phyloP scores from a whole-genome alignment of 148 eudicot genomes.

The Cornus suecica region DNA sequence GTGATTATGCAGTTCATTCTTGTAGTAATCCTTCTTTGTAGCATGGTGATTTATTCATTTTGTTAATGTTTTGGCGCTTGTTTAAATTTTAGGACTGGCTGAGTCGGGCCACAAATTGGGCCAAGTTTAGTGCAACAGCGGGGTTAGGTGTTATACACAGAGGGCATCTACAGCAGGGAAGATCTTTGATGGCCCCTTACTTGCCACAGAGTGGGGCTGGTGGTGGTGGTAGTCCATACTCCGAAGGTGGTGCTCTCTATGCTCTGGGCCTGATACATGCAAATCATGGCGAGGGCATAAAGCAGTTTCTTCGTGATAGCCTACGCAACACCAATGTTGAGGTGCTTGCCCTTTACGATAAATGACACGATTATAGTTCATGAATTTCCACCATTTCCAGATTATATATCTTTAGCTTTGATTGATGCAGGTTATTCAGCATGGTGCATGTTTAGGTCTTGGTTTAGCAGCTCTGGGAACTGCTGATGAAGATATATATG shows the following conservation, averaged over 20 bases:
- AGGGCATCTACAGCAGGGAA: constrained; percentile 94
- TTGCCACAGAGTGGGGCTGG: constrained; percentile 93
- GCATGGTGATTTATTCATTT: not conserved
- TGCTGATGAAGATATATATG: constrained; percentile 88
- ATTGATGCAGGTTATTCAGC: constrained; percentile 87
- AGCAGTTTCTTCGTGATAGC: constrained; percentile 90
- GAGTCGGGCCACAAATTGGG: constrained; percentile 98
- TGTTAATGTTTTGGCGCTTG: not conserved
- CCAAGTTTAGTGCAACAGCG: constrained; percentile 97
- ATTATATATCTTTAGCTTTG: constrained; percentile 5
- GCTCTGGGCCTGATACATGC: constrained; percentile 97
- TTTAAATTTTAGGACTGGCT: constrained; percentile 75
- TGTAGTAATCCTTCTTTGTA: not conserved
- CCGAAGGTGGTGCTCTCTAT: constrained; percentile 97
- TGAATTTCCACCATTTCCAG: not conserved
- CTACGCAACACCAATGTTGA: constrained; percentile 81
- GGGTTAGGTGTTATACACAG: constrained; percentile 94
- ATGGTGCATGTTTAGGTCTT: constrained; percentile 94
- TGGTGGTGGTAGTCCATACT: constrained; percentile 94
- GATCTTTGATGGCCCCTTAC: constrained; percentile 96
- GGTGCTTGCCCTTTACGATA: constrained; percentile 32
- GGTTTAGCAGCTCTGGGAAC: constrained; percentile 97
- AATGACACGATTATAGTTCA: not conserved
- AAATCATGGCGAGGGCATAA: constrained; percentile 98
- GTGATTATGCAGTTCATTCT: constrained; percentile 30